These are phyloP conservation scores for Epithele typhae DNA, from an alignment of 768 basidiomycete species.

Conservation along the genomic window DNA sequence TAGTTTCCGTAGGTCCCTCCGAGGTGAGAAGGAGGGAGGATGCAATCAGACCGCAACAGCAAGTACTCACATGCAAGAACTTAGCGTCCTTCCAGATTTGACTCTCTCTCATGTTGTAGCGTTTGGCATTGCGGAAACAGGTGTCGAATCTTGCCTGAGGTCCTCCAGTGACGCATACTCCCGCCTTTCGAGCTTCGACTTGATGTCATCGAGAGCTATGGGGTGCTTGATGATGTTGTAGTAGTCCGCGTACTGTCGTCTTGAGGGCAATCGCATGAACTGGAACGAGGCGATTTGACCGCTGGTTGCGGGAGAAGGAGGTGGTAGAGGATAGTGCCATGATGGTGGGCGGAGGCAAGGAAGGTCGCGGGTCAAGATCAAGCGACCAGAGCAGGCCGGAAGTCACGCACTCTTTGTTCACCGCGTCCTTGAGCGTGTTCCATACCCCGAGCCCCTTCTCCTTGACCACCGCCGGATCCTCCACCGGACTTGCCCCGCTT, in stretches of 20 bases:
- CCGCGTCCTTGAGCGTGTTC: conserved; percentile 77
- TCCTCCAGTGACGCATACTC: conserved; percentile 60
- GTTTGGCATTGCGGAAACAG: conserved; percentile 77
- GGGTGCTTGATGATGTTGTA: conserved; percentile 76
- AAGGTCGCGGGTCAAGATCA: conserved; percentile 10
- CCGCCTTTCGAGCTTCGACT: conserved; percentile 61
- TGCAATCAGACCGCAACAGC: not conserved
- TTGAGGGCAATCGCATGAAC: conserved; percentile 68
- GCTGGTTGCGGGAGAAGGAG: conserved; percentile 29
- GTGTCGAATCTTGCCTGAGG: conserved; percentile 69
- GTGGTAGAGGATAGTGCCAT: conserved; percentile 3
- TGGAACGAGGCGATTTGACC: conserved; percentile 58
- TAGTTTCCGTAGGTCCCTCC: conserved; percentile 15
- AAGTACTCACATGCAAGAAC: conserved; percentile 60
- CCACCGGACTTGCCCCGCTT: conserved; percentile 24
- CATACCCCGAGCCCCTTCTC: conserved; percentile 70
- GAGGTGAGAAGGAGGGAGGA: not conserved
- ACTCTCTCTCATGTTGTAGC: conserved; percentile 79
- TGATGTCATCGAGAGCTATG: conserved; percentile 87
- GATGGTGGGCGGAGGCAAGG: conserved; percentile 25
- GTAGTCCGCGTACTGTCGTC: conserved; percentile 81
- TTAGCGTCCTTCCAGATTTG: conserved; percentile 81
- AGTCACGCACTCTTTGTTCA: conserved; percentile 82
- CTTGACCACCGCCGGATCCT: conserved; percentile 39
- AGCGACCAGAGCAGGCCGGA: not conserved